Evolutionary conservation across 1,284 basidiomycete species (phyloP).

Genomic region (Ceratobasidium sp.): DNA sequence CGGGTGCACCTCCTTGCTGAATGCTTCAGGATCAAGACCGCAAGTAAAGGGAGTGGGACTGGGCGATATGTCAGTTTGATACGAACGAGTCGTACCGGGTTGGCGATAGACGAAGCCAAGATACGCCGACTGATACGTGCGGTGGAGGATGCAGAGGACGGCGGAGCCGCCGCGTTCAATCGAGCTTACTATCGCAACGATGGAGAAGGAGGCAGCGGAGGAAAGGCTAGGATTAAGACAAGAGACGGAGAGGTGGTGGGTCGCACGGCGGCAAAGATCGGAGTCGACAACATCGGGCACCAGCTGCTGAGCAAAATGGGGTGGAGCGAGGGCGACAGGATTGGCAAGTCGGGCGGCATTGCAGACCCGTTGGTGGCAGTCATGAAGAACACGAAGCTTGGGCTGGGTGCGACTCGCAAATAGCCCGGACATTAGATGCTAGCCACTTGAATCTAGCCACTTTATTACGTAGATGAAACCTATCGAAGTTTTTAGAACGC

Average conservation of each 20-base stretch:
- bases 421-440: not conserved
- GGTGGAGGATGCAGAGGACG: conserved; percentile 54
- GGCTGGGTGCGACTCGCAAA: conserved; percentile 47
- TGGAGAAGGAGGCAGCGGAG: conserved; percentile 49
- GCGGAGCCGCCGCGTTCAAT: conserved; percentile 49
- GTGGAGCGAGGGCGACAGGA: conserved; percentile 48
- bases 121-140: conserved; percentile 58
- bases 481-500: conserved; percentile 39
- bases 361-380: conserved; percentile 47
- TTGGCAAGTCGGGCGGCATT: conserved; percentile 48
- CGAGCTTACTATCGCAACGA: conserved; percentile 53
- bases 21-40: conserved; percentile 79
- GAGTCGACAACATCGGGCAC: conserved; percentile 76
- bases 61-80: conserved; percentile 73
- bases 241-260: conserved; percentile 81
- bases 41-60: conserved; percentile 75
- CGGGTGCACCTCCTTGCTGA: conserved; percentile 79
- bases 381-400: conserved; percentile 48
- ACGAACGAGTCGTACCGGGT: conserved; percentile 70
- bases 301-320: conserved; percentile 87
- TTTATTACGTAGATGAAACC: conserved; percentile 6
- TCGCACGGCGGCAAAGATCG: conserved; percentile 77
- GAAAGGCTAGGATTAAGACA: conserved; percentile 59
- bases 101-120: conserved; percentile 66
- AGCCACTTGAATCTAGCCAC: conserved; percentile 27